Evolutionary conservation across 371 early-diverging fungal species (phyloP).

Genomic region (Ordospora colligata): DNA sequence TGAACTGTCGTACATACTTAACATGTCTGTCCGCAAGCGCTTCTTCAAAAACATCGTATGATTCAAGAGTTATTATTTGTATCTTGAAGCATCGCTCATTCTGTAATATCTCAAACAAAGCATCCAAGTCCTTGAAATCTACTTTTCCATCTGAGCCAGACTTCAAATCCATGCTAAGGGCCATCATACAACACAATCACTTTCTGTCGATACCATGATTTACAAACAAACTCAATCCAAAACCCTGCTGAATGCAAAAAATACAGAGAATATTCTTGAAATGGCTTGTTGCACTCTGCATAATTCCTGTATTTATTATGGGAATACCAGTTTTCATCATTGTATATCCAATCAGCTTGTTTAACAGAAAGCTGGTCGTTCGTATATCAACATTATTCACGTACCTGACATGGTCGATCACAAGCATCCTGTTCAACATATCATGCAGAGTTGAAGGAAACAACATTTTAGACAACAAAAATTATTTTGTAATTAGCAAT

Average conservation of each 20-base stretch:
- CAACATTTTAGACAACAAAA: conserved; percentile 1
- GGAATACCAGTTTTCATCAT: background rate
- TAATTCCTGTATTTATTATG: background rate
- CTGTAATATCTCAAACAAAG: background rate
- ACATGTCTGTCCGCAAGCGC: background rate
- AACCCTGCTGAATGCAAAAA: background rate
- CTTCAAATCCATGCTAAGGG: background rate
- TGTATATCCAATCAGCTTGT: background rate
- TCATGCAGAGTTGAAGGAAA: background rate
- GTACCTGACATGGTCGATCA: conserved; percentile 9
- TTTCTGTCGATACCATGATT: too few relatives aligned
- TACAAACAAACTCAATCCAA: background rate
- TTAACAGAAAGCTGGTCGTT: background rate
- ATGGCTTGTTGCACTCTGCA: background rate
- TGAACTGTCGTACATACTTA: background rate
- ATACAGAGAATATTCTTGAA: background rate
- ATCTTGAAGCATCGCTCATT: conserved; percentile 5
- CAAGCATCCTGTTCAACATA: background rate
- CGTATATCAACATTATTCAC: conserved; percentile 11
- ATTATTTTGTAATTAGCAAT: conserved; percentile 54
- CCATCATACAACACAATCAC: background rate
- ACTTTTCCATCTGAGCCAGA: background rate
- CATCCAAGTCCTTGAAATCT: background rate
- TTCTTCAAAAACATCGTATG: background rate
- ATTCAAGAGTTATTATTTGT: conserved; percentile 1